Evolutionary conservation across 805 yeast genomes (phyloP).

Genomic region (Kodamaea kakaduensis): DNA sequence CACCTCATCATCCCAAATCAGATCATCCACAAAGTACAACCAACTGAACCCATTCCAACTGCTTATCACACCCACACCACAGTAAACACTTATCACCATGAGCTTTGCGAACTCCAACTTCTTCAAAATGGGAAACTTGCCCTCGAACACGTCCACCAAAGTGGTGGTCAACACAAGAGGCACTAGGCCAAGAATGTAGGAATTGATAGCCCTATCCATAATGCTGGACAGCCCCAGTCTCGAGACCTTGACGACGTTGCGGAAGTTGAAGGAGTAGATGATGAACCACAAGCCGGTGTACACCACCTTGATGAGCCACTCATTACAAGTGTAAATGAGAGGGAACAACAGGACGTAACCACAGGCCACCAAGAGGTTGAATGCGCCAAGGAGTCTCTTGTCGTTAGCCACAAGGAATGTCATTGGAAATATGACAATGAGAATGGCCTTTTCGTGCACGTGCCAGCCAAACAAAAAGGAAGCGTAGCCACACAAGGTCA

Average conservation of each 20-base stretch:
- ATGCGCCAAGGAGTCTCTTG: slow-evolving; percentile 66
- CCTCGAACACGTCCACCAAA: slow-evolving; percentile 51
- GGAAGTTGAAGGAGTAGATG: slow-evolving; percentile 66
- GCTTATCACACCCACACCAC: slow-evolving; percentile 77
- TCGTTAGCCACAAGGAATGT: slow-evolving; percentile 71
- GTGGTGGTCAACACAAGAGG: slow-evolving; percentile 52
- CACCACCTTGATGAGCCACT: slow-evolving; percentile 68
- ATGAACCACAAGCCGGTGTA: slow-evolving; percentile 86
- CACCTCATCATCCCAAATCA: slow-evolving; percentile 46
- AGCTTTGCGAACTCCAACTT: slow-evolving; percentile 70
- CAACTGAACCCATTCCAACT: slow-evolving; percentile 89
- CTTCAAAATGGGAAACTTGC: slow-evolving; percentile 49
- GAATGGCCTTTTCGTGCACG: slow-evolving; percentile 96
- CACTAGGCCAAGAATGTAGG: slow-evolving; percentile 63
- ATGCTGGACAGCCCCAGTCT: slow-evolving; percentile 29
- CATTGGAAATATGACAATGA: slow-evolving; percentile 83
- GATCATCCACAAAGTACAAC: slow-evolving; percentile 82
- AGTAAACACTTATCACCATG: slow-evolving; percentile 81
- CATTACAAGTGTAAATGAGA: slow-evolving; percentile 71
- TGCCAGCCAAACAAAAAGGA: slow-evolving; percentile 98
- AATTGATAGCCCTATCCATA: slow-evolving; percentile 63
- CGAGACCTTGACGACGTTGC: slow-evolving; percentile 64
- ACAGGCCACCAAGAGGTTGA: slow-evolving; percentile 65
- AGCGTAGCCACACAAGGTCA: slow-evolving; percentile 86
- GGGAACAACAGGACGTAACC: slow-evolving; percentile 91